Base-by-base conservation (phyloP, 2,329 filamentous ascomycete genomes). In the Colletotrichum liriopes region DNA sequence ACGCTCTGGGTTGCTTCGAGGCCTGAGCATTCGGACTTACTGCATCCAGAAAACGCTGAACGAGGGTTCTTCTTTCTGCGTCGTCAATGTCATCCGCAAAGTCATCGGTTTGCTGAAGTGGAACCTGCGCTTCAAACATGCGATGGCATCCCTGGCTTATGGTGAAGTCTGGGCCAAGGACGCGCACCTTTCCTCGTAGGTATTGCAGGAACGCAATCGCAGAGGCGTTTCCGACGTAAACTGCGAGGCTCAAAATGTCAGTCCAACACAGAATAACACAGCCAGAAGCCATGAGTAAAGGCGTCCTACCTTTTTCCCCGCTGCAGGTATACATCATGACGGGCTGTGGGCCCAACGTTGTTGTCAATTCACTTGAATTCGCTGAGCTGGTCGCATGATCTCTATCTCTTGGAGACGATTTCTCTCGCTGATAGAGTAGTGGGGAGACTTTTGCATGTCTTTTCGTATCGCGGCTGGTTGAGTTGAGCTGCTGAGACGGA, bases 141-240 rank as follows among this genome's bases (percentile, higher is more conserved):
- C 82, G 84, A 64, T 88, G 84, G n/a, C 82, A 84, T 51, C 83
- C 83, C 26, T 84, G 81, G 74, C 84, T 85, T 67, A 89, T 83
- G 0, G 88, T 87, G 75, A 89, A 90, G 20, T 84, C 82, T 88
- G 1, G 87, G 86, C 87, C 88, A 66, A 89, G 87, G 71, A 88
- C 83, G 41, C 85, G 84, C 73, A 86, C 76, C 2, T 82, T 83
- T 16, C 85, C 81, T 18, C 87, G 83, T 18, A 89, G 80, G 45
- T 89, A 83, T 68, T 90, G 87, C 1, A 90, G 78, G 69, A 90
- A 90, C 0, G 88, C 90, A 18, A 91, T 79, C 0, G 86, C 85
- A 1, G 86, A 86, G 12, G 84, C 85, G n/a, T 84, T 81, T n/a
- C 86, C 84, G 59, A 87, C 81, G 61, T 85, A 88, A 0, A 88